These are phyloP conservation scores for Aureobasidium uvarum DNA, from an alignment of 2,329 filamentous ascomycete genomes.

Conservation along the genomic window DNA sequence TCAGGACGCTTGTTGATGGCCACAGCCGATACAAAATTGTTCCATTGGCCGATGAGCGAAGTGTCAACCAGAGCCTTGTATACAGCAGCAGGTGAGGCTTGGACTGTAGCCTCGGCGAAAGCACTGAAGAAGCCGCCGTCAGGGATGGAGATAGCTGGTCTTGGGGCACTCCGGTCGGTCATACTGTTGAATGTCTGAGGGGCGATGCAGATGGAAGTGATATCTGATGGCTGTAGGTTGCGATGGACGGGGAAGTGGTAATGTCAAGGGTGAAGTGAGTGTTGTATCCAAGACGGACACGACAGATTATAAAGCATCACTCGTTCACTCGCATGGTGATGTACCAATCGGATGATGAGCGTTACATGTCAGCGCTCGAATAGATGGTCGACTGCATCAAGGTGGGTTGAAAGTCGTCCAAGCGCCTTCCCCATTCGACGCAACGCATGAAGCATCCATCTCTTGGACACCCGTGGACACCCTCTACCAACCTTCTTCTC, in stretches of 20 bases:
- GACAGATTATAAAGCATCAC: not conserved
- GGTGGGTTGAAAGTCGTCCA: conserved; percentile 11
- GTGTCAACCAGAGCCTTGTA: conserved; percentile 48
- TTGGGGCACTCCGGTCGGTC: conserved; percentile 27
- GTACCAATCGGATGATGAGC: not conserved
- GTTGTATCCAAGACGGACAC: not conserved
- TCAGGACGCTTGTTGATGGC: conserved; percentile 47
- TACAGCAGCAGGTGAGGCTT: conserved; percentile 44
- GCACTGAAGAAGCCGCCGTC: conserved; percentile 38
- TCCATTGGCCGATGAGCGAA: conserved; percentile 50
- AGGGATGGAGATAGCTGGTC: conserved; percentile 35
- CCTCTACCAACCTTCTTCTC: not conserved
- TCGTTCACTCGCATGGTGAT: too few species aligned
- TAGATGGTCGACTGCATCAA: not conserved
- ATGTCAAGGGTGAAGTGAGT: not conserved
- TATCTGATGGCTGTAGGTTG: not conserved
- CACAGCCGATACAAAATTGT: conserved; percentile 47
- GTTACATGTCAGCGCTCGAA: conserved; percentile 5
- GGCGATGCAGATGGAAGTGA: not conserved
- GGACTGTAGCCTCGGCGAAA: conserved; percentile 40
- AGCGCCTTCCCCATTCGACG: conserved; percentile 22
- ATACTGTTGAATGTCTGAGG: not conserved
- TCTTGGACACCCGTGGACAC: not conserved
- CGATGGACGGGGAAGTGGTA: not conserved
- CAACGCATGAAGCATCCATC: not conserved